Percentiles rank a stretch among this genome's conserved stretches.
phyloP scores from a whole-genome alignment of 1,139 yeast genomes.

The Geotrichum aggregatum region DNA sequence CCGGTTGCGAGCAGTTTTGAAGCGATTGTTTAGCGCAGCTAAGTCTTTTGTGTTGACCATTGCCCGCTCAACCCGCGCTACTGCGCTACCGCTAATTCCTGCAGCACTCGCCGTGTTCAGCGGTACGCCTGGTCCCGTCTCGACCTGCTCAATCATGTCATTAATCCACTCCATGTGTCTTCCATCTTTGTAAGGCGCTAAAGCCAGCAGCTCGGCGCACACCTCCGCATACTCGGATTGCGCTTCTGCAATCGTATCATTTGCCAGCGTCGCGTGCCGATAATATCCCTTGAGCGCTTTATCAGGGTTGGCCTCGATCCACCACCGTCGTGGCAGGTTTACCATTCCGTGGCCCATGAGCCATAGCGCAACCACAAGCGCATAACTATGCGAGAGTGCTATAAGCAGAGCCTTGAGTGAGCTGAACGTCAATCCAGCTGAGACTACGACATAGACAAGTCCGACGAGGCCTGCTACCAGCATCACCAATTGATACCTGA shows the following conservation, averaged over 20 bases:
- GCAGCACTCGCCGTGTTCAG: slow-evolving; percentile 17
- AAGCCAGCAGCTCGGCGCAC: slow-evolving; percentile 55
- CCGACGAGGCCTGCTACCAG: slow-evolving; percentile 53
- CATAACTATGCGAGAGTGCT: slow-evolving; percentile 75
- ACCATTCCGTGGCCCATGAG: slow-evolving; percentile 80
- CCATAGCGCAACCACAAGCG: slow-evolving; percentile 73
- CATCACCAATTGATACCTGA: slow-evolving; percentile 58
- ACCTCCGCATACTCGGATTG: slow-evolving; percentile 60
- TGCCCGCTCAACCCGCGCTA: slow-evolving; percentile 29
- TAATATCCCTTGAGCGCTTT: slow-evolving; percentile 47
- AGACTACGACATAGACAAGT: slow-evolving; percentile 57
- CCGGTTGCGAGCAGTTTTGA: slow-evolving; percentile 31
- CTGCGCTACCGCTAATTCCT: not conserved
- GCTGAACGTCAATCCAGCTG: slow-evolving; percentile 54
- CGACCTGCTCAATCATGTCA: slow-evolving; percentile 34
- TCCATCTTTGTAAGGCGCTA: slow-evolving; percentile 41
- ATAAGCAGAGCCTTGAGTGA: slow-evolving; percentile 64
- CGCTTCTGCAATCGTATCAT: slow-evolving; percentile 64
- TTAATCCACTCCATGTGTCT: slow-evolving; percentile 41
- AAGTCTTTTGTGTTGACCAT: slow-evolving; percentile 32
- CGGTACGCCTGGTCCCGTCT: slow-evolving; percentile 26
- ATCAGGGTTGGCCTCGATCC: slow-evolving; percentile 49
- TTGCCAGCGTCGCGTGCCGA: slow-evolving; percentile 51
- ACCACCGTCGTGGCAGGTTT: slow-evolving; percentile 57
- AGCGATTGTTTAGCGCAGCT: slow-evolving; percentile 29